phyloP scores from a whole-genome alignment of 139 green algal genomes.

The Dunaliella primolecta region DNA sequence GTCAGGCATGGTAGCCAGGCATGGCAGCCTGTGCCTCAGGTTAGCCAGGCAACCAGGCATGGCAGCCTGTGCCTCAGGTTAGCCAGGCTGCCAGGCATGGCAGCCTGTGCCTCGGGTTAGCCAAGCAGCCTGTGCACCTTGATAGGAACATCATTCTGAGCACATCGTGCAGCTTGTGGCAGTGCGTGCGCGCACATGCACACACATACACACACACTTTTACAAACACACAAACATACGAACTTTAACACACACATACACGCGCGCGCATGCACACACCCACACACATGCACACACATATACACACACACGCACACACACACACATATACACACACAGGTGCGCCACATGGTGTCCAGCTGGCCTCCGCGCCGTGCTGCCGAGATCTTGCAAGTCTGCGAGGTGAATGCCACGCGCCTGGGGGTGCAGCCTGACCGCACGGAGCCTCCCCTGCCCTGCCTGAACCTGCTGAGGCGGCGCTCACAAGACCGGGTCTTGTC shows the following conservation, averaged over 20 bases:
- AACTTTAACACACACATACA: no score
- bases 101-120: no score
- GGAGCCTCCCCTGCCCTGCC: neutral
- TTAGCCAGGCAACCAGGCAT: no score
- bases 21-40: no score
- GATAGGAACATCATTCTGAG: no score
- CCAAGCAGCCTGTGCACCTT: no score
- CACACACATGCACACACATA: neutral
- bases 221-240: neutral
- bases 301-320: neutral
- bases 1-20: no score
- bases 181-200: neutral
- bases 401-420: neutral
- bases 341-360: neutral
- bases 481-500: neutral
- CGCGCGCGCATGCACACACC: no score
- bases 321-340: neutral
- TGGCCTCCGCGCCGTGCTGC: neutral
- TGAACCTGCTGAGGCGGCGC: neutral
- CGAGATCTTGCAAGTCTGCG: neutral
- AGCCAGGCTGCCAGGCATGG: no score
- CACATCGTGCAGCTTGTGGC: no score
- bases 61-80: no score
- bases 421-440: neutral
- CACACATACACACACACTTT: neutral